Percentiles rank a stretch among this genome's conserved stretches.
These are phyloP conservation scores for Pulveroboletus sp. DNA, from an alignment of 768 basidiomycete genomes.

Conservation along the genomic window DNA sequence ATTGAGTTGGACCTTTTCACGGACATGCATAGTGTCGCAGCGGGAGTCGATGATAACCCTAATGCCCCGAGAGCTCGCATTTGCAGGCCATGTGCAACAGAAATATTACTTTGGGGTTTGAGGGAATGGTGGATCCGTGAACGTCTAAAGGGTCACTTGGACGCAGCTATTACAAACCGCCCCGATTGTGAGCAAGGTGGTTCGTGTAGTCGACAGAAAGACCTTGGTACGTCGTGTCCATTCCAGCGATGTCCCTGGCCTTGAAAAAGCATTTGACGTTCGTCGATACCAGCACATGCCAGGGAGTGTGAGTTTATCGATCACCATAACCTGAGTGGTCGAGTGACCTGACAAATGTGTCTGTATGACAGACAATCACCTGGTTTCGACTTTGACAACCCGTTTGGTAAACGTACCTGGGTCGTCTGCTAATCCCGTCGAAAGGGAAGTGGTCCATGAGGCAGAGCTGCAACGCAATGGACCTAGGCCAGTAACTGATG, in stretches of 20 bases:
- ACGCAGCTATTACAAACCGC: constrained; percentile 49
- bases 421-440: not conserved
- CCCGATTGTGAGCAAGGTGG: constrained; percentile 67
- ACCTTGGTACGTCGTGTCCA: constrained; percentile 47
- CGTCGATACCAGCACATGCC: constrained; percentile 51
- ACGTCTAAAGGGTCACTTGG: constrained; percentile 62
- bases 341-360: constrained; percentile 2
- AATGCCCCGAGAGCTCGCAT: constrained; percentile 55
- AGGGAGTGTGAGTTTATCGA: constrained; percentile 57
- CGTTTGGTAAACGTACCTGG: constrained; percentile 3
- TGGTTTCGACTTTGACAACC: constrained; percentile 18
- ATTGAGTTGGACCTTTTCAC: constrained; percentile 67
- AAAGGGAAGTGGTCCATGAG: not conserved
- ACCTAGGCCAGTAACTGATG: not conserved
- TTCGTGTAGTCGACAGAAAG: constrained; percentile 56
- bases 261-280: constrained; percentile 8
- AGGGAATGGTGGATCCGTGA: constrained; percentile 83
- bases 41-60: constrained; percentile 52
- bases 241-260: not conserved
- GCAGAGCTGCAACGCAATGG: constrained; percentile 1
- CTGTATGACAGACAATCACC: constrained; percentile 36
- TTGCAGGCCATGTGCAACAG: constrained; percentile 70
- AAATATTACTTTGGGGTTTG: constrained; percentile 70
- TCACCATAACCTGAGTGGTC: not conserved
- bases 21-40: constrained; percentile 58